Evolutionary conservation across 768 basidiomycete genomes (phyloP), one percentile per base, ranked within the genome.

Genomic region (Boletus coccyginus): DNA sequence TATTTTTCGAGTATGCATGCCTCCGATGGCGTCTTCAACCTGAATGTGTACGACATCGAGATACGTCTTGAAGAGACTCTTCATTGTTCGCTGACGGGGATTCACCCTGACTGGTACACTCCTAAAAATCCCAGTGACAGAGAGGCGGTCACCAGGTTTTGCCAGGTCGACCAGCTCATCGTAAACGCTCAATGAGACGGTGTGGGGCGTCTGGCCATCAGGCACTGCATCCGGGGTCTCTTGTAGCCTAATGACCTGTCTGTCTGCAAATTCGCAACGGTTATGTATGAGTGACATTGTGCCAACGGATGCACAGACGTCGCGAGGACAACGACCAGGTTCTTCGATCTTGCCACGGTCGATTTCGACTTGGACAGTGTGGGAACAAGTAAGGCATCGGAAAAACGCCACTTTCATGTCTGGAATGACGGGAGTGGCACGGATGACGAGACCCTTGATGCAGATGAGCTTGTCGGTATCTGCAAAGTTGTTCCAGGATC

Each of bases 331-430:
- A 40, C 85, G 83, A 16, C 80, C 80, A 4, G 97, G 97, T 72
- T 98, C 96, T 68, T 90, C 86, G 63, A 99, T 98, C 73, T 93
- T 92, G 42, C 96, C 97, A n/a, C 95, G 88, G 72, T 98, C 95
- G 48, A 98, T 97, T 67, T 97, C 94, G 59, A 93, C 91, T 68
- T 94, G 94, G 9, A 94, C 86, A n/a, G 97, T 98, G 72, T 98
- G 97, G 40, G 89, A 89, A 71, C 97, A 99, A 38, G 88, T 90
- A 29, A 92, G 78, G 74, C 97, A 99, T 52, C 95, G 90, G 83
- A 99, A 99, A 78, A 99, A 98, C 21, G 96, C 97, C 61, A 86
- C 85, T 74, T 96, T 95, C 97, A 99, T 98, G 73, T 99, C 97
- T 5, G 97, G 97, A 56, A 98, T 98, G 65, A 99, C 90, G 12